Percentiles rank a stretch among this genome's conserved stretches.
phyloP scores from a whole-genome alignment of 2,329 filamentous ascomycete species.

The Reticulascus tulasneorum region DNA sequence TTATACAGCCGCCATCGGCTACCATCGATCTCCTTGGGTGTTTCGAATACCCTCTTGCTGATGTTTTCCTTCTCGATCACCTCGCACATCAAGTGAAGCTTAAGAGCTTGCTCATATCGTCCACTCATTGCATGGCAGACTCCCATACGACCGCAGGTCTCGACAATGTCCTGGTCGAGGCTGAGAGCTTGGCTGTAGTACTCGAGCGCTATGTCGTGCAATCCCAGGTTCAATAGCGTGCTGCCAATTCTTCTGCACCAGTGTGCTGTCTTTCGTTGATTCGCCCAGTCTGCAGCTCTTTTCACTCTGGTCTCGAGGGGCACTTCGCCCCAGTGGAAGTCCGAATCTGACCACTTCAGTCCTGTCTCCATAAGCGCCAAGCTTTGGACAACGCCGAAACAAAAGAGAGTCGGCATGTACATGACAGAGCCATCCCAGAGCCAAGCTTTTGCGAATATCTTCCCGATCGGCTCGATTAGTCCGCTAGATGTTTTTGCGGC shows the following conservation, averaged over 20 bases:
- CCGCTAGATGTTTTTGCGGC: slow-evolving; percentile 21
- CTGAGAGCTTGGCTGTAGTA: slow-evolving; percentile 32
- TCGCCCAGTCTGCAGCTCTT: slow-evolving; percentile 32
- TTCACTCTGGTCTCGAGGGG: slow-evolving; percentile 28
- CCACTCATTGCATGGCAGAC: slow-evolving; percentile 33
- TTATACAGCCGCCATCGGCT: slow-evolving; percentile 37
- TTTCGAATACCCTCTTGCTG: slow-evolving; percentile 17
- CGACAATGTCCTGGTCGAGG: slow-evolving; percentile 32
- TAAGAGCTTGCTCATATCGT: slow-evolving; percentile 29
- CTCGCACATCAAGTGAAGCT: slow-evolving; percentile 32
- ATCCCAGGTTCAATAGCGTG: slow-evolving; percentile 32
- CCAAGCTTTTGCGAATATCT: slow-evolving; percentile 35
- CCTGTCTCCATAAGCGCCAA: slow-evolving; percentile 35
- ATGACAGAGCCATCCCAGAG: slow-evolving; percentile 27
- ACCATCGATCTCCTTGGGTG: slow-evolving; percentile 19
- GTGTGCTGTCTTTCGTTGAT: slow-evolving; percentile 28
- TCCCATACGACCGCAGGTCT: slow-evolving; percentile 36
- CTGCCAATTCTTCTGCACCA: slow-evolving; percentile 36
- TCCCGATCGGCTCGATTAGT: slow-evolving; percentile 33
- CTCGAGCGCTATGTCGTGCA: slow-evolving; percentile 28
- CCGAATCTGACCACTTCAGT: slow-evolving; percentile 31
- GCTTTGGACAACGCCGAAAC: slow-evolving; percentile 39
- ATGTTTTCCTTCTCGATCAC: slow-evolving; percentile 27
- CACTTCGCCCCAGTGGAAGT: slow-evolving; percentile 31
- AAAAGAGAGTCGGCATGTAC: slow-evolving; percentile 36